Evolutionary conservation across 371 early-diverging fungal genomes (phyloP).

Genomic region (Smittium culicis): DNA sequence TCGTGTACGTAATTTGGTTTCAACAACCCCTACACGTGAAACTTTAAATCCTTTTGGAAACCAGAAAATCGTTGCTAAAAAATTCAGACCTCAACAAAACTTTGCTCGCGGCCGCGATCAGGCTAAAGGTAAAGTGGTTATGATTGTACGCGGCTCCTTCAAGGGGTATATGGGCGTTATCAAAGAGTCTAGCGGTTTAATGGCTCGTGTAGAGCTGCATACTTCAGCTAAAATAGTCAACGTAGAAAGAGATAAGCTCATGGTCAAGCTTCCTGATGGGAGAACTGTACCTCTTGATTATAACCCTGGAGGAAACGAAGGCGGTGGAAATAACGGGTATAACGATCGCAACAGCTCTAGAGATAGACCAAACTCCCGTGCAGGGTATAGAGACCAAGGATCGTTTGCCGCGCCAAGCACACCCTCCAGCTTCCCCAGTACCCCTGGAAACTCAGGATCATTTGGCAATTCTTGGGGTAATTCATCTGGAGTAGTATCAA

Average conservation of each 20-base stretch:
- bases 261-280: slow-evolving; percentile 36
- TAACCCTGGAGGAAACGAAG: background rate
- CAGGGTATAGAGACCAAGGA: background rate
- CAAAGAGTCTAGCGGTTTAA: slow-evolving; percentile 64
- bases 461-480: background rate
- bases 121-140: slow-evolving; percentile 74
- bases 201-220: slow-evolving; percentile 87
- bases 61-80: slow-evolving; percentile 24
- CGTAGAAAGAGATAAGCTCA: slow-evolving; percentile 58
- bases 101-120: slow-evolving; percentile 65
- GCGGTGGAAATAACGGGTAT: background rate
- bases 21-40: slow-evolving; percentile 2
- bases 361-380: slow-evolving; percentile 4
- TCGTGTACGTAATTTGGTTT: slow-evolving; percentile 38
- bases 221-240: slow-evolving; percentile 68
- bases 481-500: background rate
- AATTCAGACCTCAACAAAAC: slow-evolving; percentile 47
- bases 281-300: slow-evolving; percentile 16
- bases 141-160: slow-evolving; percentile 78
- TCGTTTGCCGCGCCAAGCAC: background rate
- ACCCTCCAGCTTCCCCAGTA: background rate
- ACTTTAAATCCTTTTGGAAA: background rate
- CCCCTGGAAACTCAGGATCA: background rate
- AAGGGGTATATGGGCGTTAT: slow-evolving; percentile 97
- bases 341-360: background rate